Base-by-base conservation (phyloP, 352 stramenopile genomes). In the Phytophthora pini region DNA sequence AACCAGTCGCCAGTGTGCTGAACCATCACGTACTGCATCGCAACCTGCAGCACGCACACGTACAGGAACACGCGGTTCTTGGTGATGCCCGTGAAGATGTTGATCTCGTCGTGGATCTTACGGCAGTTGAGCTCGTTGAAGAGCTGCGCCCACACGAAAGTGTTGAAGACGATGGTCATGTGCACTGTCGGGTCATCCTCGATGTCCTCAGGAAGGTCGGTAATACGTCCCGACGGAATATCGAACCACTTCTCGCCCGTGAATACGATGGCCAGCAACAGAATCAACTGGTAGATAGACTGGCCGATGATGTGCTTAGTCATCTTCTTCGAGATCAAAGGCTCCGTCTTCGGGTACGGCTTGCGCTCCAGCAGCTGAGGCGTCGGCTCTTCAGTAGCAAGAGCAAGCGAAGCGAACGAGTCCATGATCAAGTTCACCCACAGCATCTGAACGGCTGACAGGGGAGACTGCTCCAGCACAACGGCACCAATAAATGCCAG, bases 391-490 rank as follows among this genome's bases (percentile, higher is more conserved):
- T 99, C 97, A 7, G 97, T 98, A 27, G 92, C 94, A 32, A 99
- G 80, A n/a, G 96, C 95, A 7, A 99, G 74, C 32, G 96, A 95
- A 7, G 94, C 95, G 65, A 98, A 97, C 13, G 92, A 98, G 75
- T 99, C 96, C 95, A 99, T 99, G 70, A 99, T 98, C 31, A 99
- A 70, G 70, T 99, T 99, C 17, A 99, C 92, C 96, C 95, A 99
- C 13, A 99, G 78, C 89, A 99, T 97, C 78, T 98, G 97, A 1
- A 98, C 92, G 32, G 95, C 91, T 39, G 92, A 96, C 15, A 99
- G 64, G 5, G 93, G 93, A 27, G 84, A 89, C 50, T 88, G 77
- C 26, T 86, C 65, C 13, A 89, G 54, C 5, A 76, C 53, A 20
- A 87, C 72, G 1, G 92, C 88, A 22, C 88, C 90, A 26, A 98